These are phyloP conservation scores for Plasmodium malariae DNA, from an alignment of 169 alveolate species.

Conservation along the genomic window DNA sequence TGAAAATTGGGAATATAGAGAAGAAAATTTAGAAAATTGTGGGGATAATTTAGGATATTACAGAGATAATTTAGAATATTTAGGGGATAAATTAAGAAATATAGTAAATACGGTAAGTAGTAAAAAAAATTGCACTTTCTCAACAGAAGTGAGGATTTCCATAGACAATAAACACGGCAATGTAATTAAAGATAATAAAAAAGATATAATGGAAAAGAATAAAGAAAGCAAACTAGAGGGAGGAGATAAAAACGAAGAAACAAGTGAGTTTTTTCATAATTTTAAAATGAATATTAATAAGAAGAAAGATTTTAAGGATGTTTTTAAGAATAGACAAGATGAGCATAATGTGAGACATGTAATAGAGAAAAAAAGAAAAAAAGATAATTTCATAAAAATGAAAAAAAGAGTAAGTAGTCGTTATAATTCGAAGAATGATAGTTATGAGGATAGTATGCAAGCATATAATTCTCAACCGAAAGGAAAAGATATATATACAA, in stretches of 20 bases:
- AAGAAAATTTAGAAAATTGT: neutral
- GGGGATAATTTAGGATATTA: too few relatives aligned
- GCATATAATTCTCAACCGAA: neutral
- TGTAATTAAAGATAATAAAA: neutral
- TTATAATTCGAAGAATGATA: slow-evolving; percentile 11
- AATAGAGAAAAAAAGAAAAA: slow-evolving; percentile 12
- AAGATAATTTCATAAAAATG: slow-evolving; percentile 20
- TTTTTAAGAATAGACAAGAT: slow-evolving; percentile 12
- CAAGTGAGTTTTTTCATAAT: slow-evolving; percentile 4
- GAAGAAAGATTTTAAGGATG: slow-evolving; percentile 10
- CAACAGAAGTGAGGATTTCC: neutral
- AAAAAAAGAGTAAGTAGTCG: neutral
- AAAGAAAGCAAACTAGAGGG: slow-evolving; percentile 2
- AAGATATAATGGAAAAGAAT: neutral
- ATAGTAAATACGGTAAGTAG: neutral
- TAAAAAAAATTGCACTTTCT: neutral
- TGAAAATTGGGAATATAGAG: neutral
- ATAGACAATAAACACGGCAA: neutral
- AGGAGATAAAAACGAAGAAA: slow-evolving; percentile 9
- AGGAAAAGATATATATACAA: slow-evolving; percentile 1
- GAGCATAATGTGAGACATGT: neutral
- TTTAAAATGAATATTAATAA: slow-evolving; percentile 31
- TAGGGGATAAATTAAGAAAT: neutral
- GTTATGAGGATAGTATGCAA: neutral
- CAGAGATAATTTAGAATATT: neutral